Conservation (phyloP, 2,329 filamentous ascomycete species). For the Scedosporium apiospermum region DNA sequence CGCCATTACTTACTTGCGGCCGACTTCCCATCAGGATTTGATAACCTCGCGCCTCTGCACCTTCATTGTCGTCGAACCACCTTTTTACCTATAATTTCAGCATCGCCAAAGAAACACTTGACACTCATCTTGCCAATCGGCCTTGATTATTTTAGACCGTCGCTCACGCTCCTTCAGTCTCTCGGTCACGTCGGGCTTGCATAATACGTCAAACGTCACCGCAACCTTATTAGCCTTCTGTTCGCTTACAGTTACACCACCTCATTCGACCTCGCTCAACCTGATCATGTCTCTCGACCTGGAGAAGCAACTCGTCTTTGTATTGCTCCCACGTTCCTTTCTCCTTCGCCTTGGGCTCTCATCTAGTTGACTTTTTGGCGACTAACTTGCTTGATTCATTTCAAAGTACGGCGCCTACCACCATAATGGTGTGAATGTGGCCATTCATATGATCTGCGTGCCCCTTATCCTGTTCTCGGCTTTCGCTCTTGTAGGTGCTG, state of each 20-base stretch:
- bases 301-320: constrained; percentile 74
- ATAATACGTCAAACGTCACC: neutral
- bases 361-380: neutral
- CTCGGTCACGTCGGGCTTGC: neutral
- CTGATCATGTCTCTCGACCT: constrained; percentile 60
- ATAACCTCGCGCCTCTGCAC: no score
- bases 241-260: neutral
- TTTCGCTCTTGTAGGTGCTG: constrained; percentile 6
- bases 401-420: constrained; percentile 75
- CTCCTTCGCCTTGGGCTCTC: constrained; percentile 6
- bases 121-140: neutral
- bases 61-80: no score
- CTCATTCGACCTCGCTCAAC: neutral
- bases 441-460: constrained; percentile 73
- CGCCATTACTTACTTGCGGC: no score
- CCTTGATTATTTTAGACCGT: neutral
- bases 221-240: neutral
- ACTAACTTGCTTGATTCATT: constrained; percentile 1
- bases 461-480: constrained; percentile 61
- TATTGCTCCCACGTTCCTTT: constrained; percentile 25
- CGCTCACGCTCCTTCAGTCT: neutral
- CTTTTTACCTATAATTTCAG: no score
- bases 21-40: no score
- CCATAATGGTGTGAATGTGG: constrained; percentile 65
- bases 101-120: no score